A percentile compares a stretch with the other conserved stretches of the same genome.
phyloP scores from a whole-genome alignment of 2,329 filamentous ascomycete species.

The Arachnomyces sp. region DNA sequence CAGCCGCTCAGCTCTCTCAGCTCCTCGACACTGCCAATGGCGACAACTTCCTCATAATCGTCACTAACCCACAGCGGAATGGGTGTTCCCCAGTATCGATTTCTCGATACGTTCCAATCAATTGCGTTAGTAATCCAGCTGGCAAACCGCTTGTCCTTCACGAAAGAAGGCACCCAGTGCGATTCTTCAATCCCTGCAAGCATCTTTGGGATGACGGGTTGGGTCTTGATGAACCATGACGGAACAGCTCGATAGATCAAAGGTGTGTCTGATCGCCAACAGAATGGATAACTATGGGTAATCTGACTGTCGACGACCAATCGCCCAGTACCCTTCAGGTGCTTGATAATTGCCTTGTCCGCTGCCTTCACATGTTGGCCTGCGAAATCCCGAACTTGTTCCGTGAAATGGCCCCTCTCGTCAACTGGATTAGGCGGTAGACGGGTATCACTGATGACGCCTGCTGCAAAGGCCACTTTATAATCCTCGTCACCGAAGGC shows the following conservation, averaged over 20 bases:
- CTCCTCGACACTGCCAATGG: conserved; percentile 76
- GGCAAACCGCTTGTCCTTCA: conserved; percentile 84
- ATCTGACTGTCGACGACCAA: conserved; percentile 80
- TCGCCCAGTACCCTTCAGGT: conserved; percentile 68
- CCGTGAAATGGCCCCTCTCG: conserved; percentile 70
- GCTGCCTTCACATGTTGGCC: conserved; percentile 87
- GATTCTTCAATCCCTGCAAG: conserved; percentile 82
- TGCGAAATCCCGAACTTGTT: conserved; percentile 68
- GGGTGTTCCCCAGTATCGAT: conserved; percentile 92
- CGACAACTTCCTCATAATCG: conserved; percentile 78
- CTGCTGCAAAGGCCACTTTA: conserved; percentile 66
- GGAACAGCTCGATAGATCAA: conserved; percentile 88
- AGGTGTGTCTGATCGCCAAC: conserved; percentile 88
- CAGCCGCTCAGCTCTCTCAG: conserved; percentile 82
- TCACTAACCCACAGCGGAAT: conserved; percentile 89
- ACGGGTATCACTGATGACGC: conserved; percentile 68
- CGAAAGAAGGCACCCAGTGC: conserved; percentile 83
- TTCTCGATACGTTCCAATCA: conserved; percentile 93
- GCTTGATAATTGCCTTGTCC: conserved; percentile 87
- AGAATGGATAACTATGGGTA: conserved; percentile 88
- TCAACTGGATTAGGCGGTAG: conserved; percentile 88
- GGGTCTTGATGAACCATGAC: conserved; percentile 90
- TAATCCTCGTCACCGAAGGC: conserved; percentile 97
- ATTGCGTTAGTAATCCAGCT: conserved; percentile 87
- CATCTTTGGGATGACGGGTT: conserved; percentile 76